These are phyloP conservation scores for Vaccinium vitisidaea DNA, from an alignment of 148 eudicot species.

Conservation along the genomic window DNA sequence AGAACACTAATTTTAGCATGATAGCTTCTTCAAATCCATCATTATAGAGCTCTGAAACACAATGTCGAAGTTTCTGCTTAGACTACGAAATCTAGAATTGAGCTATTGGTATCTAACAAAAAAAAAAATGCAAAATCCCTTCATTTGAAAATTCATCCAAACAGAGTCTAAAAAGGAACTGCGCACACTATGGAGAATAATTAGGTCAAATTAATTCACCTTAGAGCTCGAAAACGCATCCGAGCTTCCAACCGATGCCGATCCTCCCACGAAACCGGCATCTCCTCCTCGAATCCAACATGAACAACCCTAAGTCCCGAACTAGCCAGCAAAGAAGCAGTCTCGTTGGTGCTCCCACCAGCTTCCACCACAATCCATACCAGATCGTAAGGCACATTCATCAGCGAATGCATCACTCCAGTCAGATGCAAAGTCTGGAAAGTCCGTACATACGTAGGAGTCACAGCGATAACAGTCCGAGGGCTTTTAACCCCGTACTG, in stretches of 20 bases:
- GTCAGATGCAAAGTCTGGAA: constrained; percentile 88
- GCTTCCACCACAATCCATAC: constrained; percentile 94
- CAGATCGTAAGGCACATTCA: constrained; percentile 75
- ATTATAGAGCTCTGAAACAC: neutral
- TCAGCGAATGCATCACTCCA: constrained; percentile 86
- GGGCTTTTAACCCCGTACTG: constrained; percentile 82
- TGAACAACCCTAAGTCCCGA: constrained; percentile 56
- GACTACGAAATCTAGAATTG: neutral
- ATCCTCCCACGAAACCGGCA: constrained; percentile 74
- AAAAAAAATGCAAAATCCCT: neutral
- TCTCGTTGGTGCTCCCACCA: constrained; percentile 74
- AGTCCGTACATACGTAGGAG: constrained; percentile 87
- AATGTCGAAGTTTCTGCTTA: neutral
- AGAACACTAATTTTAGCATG: neutral
- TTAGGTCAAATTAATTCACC: constrained; percentile 33
- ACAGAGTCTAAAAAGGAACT: neutral
- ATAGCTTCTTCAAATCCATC: constrained; percentile 5
- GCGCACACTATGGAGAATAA: neutral
- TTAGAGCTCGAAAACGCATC: constrained; percentile 72
- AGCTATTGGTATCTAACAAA: neutral
- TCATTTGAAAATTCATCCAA: neutral
- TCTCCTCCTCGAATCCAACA: constrained; percentile 53
- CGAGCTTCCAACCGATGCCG: constrained; percentile 62
- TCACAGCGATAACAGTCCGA: constrained; percentile 61
- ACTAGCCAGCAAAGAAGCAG: constrained; percentile 57